Base-by-base conservation (phyloP, 345 rosid species). In the thale cress (Arabidopsis thaliana) region DNA sequence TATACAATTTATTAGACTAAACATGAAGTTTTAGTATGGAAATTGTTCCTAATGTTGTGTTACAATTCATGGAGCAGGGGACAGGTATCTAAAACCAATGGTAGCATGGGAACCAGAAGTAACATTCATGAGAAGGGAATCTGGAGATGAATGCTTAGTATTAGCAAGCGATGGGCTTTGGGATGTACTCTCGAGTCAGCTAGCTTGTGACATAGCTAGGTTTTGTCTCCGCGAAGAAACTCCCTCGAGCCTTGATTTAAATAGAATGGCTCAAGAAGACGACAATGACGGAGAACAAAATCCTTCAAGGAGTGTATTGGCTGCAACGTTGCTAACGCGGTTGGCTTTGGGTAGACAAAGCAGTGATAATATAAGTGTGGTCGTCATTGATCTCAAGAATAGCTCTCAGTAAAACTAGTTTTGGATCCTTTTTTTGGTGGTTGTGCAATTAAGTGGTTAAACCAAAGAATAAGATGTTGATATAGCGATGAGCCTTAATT, bases 121-220 rank as follows among this genome's bases (percentile, higher is more conserved):
- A 23, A 83, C 86, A 5, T 76, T 83, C 41, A 80, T 78, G 7
- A 79, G 69, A 40, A 84, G 93, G 69, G 87, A 86, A 32, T n/a
- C 73, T 0, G 86, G 79, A 32, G 93, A 90, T 8, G 93, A 90
- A 8, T 93, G 91, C 69, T 74, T 93, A 65, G 86, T 93, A 33
- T 73, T 87, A 30, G 97, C 93, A 0, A 89, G 90, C 32, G 96
- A 90, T 75, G 96, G 93, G 22, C 71, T 93, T 63, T 90, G 98
- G 96, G 96, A 93, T 52, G 93, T 90, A 22, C 53, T 90, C 59
- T 81, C 91, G 1, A 83, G 70, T 8, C 88, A 90, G 25, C 33
- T 88, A 87, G 95, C 90, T 6, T 89, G 96, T 59, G 75, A 80
- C 38, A 80, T 93, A 58, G 86, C 93, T 59, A 65, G 69, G 7